phyloP scores from a whole-genome alignment of 2,329 filamentous ascomycete species.

The Ramichloridium luteum region DNA sequence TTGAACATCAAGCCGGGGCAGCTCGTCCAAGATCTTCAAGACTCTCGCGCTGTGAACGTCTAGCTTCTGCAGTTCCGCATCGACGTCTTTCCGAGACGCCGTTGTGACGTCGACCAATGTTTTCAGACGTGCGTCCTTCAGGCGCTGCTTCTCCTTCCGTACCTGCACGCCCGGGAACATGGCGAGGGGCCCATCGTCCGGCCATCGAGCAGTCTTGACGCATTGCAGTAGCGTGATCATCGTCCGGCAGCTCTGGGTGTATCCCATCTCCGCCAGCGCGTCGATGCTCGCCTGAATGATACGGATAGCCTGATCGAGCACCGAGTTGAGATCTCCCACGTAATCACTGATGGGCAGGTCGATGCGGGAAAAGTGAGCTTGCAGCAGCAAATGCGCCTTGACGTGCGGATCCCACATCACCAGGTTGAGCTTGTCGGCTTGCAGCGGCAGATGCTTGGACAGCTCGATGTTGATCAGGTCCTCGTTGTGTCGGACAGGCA shows the following conservation, averaged over 20 bases:
- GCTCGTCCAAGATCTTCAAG: conserved; percentile 46
- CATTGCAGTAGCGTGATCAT: conserved; percentile 82
- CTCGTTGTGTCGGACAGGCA: conserved; percentile 95
- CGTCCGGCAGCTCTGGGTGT: conserved; percentile 60
- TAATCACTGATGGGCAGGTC: conserved; percentile 93
- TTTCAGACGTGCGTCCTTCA: conserved; percentile 20
- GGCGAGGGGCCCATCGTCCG: conserved; percentile 62
- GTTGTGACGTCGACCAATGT: conserved; percentile 30
- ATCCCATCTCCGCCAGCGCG: conserved; percentile 79
- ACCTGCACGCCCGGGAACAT: conserved; percentile 62
- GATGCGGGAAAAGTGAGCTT: conserved; percentile 89
- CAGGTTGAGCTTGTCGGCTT: conserved; percentile 50
- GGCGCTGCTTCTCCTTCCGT: conserved; percentile 32
- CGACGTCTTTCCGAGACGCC: conserved; percentile 21
- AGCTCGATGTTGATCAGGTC: conserved; percentile 92
- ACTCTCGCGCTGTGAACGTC: conserved; percentile 40
- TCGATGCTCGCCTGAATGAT: conserved; percentile 94
- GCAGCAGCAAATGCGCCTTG: conserved; percentile 85
- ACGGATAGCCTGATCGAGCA: conserved; percentile 91
- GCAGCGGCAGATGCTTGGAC: conserved; percentile 65
- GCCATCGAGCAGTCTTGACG: conserved; percentile 89
- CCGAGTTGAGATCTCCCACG: conserved; percentile 77
- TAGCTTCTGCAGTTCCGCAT: conserved; percentile 37
- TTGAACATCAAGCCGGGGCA: conserved; percentile 58
- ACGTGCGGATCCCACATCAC: conserved; percentile 99